Percentiles rank a stretch among this genome's conserved stretches.
These are phyloP conservation scores for Cyamopsis tetragonoloba DNA, from an alignment of 306 rosid genomes.

Conservation along the genomic window DNA sequence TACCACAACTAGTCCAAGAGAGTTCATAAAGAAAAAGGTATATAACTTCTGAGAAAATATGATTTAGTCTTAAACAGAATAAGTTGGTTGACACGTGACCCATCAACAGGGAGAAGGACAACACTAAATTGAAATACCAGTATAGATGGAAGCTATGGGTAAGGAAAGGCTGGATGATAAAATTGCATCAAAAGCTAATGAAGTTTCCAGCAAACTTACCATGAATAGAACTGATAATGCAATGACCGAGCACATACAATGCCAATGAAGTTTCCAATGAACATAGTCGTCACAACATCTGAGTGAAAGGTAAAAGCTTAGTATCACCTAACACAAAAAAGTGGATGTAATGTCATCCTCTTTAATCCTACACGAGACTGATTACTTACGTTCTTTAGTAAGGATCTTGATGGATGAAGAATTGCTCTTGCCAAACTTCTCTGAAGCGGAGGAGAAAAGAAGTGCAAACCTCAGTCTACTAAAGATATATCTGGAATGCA, in stretches of 20 bases:
- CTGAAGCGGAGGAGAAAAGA: constrained; percentile 39
- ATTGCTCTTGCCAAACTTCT: constrained; percentile 31
- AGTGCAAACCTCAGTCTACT: constrained; percentile 45
- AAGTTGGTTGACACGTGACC: constrained; percentile 3
- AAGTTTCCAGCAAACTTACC: constrained; percentile 55
- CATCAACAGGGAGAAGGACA: neutral
- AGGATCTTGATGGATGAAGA: constrained; percentile 60
- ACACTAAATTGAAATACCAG: neutral
- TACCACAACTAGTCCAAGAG: neutral
- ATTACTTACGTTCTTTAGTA: constrained; percentile 58
- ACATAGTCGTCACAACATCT: constrained; percentile 92
- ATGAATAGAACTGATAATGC: constrained; percentile 94
- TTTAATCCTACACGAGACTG: constrained; percentile 6
- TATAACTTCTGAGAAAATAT: neutral
- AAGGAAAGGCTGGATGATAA: constrained; percentile 2
- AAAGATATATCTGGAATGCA: constrained; percentile 55
- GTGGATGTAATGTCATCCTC: neutral
- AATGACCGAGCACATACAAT: constrained; percentile 84
- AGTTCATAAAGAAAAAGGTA: neutral
- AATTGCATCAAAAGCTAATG: neutral
- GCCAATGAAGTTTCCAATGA: constrained; percentile 90
- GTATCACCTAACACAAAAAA: constrained; percentile 3
- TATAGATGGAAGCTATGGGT: neutral
- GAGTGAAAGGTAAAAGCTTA: constrained; percentile 30
- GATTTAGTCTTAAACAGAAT: neutral